phyloP scores from a whole-genome alignment of 805 yeast genomes.

The Suhomyces sp. region DNA sequence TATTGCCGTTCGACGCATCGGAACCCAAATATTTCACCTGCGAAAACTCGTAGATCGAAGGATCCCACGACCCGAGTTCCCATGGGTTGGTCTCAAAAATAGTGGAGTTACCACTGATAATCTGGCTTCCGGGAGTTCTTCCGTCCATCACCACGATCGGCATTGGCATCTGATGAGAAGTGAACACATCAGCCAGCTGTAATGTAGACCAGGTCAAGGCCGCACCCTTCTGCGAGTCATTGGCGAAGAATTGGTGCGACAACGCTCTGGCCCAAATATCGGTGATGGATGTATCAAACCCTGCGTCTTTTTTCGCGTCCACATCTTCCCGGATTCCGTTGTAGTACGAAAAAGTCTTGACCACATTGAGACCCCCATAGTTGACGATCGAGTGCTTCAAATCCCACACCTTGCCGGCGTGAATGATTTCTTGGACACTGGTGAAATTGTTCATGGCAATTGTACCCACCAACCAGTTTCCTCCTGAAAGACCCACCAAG shows the following conservation, averaged over 20 bases:
- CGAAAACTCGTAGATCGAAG: constrained; percentile 21
- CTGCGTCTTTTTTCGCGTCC: constrained; percentile 33
- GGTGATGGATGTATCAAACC: constrained; percentile 36
- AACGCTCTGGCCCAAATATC: constrained; percentile 45
- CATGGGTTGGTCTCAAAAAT: constrained; percentile 25
- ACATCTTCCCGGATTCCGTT: constrained; percentile 27
- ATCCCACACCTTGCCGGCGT: constrained; percentile 33
- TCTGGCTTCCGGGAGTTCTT: constrained; percentile 20
- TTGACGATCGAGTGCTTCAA: constrained; percentile 66
- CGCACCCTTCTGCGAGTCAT: constrained; percentile 24
- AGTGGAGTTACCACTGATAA: constrained; percentile 25
- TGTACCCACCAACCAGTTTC: constrained; percentile 64
- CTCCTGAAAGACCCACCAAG: constrained; percentile 65
- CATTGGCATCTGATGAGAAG: constrained; percentile 25
- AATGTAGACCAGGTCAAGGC: constrained; percentile 23
- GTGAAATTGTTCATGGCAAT: constrained; percentile 59
- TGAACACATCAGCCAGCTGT: constrained; percentile 17
- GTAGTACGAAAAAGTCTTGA: constrained; percentile 58
- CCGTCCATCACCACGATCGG: constrained; percentile 27
- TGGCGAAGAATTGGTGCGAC: constrained; percentile 36
- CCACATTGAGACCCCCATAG: constrained; percentile 56
- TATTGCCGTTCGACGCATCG: constrained; percentile 15
- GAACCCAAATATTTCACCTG: constrained; percentile 25
- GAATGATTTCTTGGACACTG: constrained; percentile 41
- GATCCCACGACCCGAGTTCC: constrained; percentile 30